Percentiles rank a stretch among this genome's conserved stretches.
These are phyloP conservation scores for Mycena leptocephala DNA, from an alignment of 768 basidiomycete species.

Conservation along the genomic window DNA sequence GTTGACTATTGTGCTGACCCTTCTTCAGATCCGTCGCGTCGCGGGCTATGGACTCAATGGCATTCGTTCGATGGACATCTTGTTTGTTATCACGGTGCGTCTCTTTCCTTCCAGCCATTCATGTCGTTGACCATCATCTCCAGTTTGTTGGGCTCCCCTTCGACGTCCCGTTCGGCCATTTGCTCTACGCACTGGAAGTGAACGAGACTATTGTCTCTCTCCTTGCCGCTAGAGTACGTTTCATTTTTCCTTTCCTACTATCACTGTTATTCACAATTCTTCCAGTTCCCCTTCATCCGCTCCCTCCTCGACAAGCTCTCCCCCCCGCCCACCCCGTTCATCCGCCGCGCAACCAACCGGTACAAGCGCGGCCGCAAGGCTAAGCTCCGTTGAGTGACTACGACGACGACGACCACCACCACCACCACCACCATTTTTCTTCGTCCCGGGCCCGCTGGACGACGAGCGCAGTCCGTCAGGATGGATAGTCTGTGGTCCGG, in stretches of 20 bases:
- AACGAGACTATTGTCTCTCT: too few relatives aligned
- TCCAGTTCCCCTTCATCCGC: too few relatives aligned
- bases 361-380: too few relatives aligned
- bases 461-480: neutral
- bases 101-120: neutral
- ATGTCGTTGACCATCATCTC: neutral
- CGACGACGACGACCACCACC: neutral
- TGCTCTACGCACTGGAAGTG: neutral
- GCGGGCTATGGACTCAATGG: neutral
- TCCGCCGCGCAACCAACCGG: too few relatives aligned
- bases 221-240: too few relatives aligned
- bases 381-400: too few relatives aligned
- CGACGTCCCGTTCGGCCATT: neutral
- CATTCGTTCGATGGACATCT: neutral
- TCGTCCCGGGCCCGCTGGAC: neutral
- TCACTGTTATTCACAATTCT: too few relatives aligned
- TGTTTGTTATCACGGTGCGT: too few relatives aligned
- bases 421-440: neutral
- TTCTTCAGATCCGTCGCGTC: neutral
- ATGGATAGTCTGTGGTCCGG: neutral
- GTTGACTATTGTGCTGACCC: too few relatives aligned
- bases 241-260: too few relatives aligned
- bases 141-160: neutral
- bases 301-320: too few relatives aligned
- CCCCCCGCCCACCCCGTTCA: too few relatives aligned